Evolutionary conservation across 805 yeast genomes (phyloP).

Genomic region (Lipomyces sp.): DNA sequence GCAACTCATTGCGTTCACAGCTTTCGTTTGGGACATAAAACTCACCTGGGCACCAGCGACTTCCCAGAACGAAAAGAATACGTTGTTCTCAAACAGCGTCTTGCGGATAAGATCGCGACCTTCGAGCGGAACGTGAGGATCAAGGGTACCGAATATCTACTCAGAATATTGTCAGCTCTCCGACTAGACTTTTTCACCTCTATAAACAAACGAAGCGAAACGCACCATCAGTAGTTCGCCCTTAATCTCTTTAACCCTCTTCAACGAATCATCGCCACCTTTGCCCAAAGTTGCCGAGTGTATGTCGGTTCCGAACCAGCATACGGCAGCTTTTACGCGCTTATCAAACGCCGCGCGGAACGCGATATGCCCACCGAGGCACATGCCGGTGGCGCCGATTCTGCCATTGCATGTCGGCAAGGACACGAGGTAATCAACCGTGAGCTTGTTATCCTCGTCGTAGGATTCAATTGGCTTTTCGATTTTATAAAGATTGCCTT

Average conservation of each 20-base stretch:
- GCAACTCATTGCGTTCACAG: no score
- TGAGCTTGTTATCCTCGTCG: constrained; percentile 66
- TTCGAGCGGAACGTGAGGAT: constrained; percentile 73
- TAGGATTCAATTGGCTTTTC: constrained; percentile 67
- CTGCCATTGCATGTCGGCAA: constrained; percentile 66
- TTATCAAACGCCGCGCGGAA: constrained; percentile 64
- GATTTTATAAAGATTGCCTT: constrained; percentile 64
- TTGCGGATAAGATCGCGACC: constrained; percentile 71
- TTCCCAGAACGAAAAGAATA: constrained; percentile 68
- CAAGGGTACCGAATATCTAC: constrained; percentile 69
- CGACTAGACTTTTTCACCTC: neutral
- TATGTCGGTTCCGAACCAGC: constrained; percentile 79
- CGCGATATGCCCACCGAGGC: constrained; percentile 81
- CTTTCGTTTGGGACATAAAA: no score
- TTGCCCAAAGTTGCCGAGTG: constrained; percentile 65
- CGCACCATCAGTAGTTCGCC: constrained; percentile 53
- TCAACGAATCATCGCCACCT: constrained; percentile 64
- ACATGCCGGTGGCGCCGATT: constrained; percentile 83
- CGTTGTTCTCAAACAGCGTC: constrained; percentile 55
- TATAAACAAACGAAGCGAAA: neutral
- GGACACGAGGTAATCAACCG: constrained; percentile 58
- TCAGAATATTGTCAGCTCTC: neutral
- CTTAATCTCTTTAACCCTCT: constrained; percentile 51
- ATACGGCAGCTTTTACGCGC: constrained; percentile 62
- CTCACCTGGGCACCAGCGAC: constrained; percentile 55